A percentile compares a stretch with the other conserved stretches of the same genome.
Conservation (phyloP, 306 rosid genomes). For the Malus orientalis region DNA sequence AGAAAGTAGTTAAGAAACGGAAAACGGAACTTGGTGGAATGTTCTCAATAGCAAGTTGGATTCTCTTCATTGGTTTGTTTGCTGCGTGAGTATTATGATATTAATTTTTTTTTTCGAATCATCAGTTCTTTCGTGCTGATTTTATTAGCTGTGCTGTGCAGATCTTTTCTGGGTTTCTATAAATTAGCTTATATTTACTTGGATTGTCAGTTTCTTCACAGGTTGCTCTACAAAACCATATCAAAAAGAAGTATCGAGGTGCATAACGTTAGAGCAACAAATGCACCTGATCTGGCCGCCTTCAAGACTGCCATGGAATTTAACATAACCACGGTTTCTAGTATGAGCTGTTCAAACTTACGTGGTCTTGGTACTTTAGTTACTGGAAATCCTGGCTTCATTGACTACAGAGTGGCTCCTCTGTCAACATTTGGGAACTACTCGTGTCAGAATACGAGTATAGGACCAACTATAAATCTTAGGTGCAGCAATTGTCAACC, state of each 20-base stretch:
- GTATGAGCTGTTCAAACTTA: constrained; percentile 85
- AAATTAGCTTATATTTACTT: constrained; percentile 28
- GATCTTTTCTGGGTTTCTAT: background rate
- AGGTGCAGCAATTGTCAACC: constrained; percentile 56
- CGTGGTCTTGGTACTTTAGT: constrained; percentile 61
- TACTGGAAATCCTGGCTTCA: constrained; percentile 71
- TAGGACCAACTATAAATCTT: constrained; percentile 63
- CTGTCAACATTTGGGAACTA: constrained; percentile 57
- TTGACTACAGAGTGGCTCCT: constrained; percentile 51
- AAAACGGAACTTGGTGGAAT: constrained; percentile 99
- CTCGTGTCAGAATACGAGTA: constrained; percentile 76
- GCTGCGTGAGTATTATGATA: constrained; percentile 70
- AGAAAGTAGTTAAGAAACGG: constrained; percentile 71
- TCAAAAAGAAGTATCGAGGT: constrained; percentile 85
- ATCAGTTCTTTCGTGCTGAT: background rate
- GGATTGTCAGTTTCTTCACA: constrained; percentile 41
- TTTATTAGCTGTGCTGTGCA: background rate
- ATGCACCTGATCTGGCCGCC: constrained; percentile 62
- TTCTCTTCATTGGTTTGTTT: constrained; percentile 79
- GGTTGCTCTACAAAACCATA: constrained; percentile 92
- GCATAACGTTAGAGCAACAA: constrained; percentile 79
- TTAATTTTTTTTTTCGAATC: background rate
- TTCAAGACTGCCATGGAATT: constrained; percentile 81
- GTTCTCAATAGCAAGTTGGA: constrained; percentile 96
- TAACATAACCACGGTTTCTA: constrained; percentile 73